Evolutionary conservation across 768 basidiomycete genomes (phyloP), one percentile per base, ranked within the genome.

Genomic region (Tricholomella constricta): DNA sequence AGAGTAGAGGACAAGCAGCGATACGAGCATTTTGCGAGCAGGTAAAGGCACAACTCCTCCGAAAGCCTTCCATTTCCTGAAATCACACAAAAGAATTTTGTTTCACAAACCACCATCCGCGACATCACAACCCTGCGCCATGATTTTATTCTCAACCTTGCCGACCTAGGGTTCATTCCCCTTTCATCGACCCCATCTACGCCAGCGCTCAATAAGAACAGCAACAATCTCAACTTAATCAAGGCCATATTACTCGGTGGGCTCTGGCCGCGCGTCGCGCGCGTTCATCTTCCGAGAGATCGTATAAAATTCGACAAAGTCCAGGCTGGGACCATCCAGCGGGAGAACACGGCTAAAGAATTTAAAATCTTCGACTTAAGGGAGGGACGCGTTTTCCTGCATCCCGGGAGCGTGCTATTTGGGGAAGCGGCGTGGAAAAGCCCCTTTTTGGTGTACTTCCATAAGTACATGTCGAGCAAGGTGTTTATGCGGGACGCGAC

Each of bases 231-330:
- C 32, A 91, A 88, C 63, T 79, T 98, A 22, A 69, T 97, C 62
- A 96, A 96, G 68, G 83, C 85, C 6, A 81, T 94, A 55, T 78
- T 97, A 29, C 81, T 93, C 11, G 93, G 91, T 7, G 94, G 92
- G 2, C 78, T 96, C 19, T 94, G 91, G 82, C 93, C 92, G 2
- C 83, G 87, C 25, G 81, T 94, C 44, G 91, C 86, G 0, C 82
- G 84, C 45, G 84, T 95, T 20, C 78, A 83, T 55, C 77, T 94
- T 17, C 19, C 94, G 91, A 1, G 73, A 76, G 51, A 82, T 83
- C 14, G 84, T 82, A 82, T 88, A 64, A 89, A 89, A 66, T 98
- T 91, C 64, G 91, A 95, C 72, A 84, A 87, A 62, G 81, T 94
- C 1, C 87, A 90, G 56, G 84, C 84, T 6, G 95, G 95, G 1